phyloP scores from a whole-genome alignment of 192 early-diverging fungal species.

The Coemansia sp. region DNA sequence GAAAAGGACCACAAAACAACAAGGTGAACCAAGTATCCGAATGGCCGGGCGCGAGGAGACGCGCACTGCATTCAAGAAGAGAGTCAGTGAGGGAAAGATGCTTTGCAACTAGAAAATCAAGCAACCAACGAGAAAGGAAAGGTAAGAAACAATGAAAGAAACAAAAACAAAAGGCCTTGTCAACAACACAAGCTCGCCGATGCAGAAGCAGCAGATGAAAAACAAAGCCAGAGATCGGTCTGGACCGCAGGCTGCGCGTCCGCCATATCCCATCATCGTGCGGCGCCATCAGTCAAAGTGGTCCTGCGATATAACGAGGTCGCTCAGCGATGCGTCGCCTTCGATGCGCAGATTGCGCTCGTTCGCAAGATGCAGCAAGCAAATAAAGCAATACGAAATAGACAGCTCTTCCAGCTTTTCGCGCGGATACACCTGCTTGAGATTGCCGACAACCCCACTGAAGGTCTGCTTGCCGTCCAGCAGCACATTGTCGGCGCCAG shows the following conservation, averaged over 20 bases:
- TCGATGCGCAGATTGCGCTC: constrained; percentile 79
- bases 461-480: constrained; percentile 70
- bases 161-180: neutral
- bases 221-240: neutral
- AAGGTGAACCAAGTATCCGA: neutral
- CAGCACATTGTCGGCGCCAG: constrained; percentile 12
- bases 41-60: neutral
- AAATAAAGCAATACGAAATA: constrained; percentile 97
- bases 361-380: constrained; percentile 93
- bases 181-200: constrained; percentile 6
- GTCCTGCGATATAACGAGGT: constrained; percentile 56
- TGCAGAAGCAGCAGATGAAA: neutral
- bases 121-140: too few relatives aligned
- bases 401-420: constrained; percentile 89
- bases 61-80: too few relatives aligned
- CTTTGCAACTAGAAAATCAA: too few relatives aligned
- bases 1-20: neutral
- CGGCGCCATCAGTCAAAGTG: constrained; percentile 32
- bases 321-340: constrained; percentile 51
- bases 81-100: too few relatives aligned
- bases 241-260: constrained; percentile 1
- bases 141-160: neutral
- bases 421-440: constrained; percentile 75
- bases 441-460: constrained; percentile 67
- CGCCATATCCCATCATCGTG: neutral